Conservation (phyloP, 805 yeast genomes). For the Candida rishiriensis region DNA sequence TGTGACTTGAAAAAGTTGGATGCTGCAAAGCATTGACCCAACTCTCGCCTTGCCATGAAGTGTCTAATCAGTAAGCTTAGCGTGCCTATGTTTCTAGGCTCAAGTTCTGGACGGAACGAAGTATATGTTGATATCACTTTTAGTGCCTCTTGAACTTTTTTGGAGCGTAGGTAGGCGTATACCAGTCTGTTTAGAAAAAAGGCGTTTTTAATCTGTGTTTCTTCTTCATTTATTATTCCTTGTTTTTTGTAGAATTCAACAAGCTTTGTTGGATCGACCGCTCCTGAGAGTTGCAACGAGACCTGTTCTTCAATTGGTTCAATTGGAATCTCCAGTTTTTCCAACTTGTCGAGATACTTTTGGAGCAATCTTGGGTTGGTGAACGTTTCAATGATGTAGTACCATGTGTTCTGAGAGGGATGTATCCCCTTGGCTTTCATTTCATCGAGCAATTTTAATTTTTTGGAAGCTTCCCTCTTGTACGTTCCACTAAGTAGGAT, state of each 20-base stretch:
- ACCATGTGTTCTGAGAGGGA: constrained; percentile 28
- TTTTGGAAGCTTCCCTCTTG: constrained; percentile 11
- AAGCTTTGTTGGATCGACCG: constrained; percentile 12
- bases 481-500: constrained; percentile 15
- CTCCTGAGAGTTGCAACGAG: constrained; percentile 10
- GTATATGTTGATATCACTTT: constrained; percentile 3
- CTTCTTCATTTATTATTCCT: constrained; percentile 4
- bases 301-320: constrained; percentile 23
- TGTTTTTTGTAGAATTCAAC: constrained; percentile 10
- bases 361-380: constrained; percentile 13
- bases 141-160: constrained; percentile 18
- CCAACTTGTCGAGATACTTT: constrained; percentile 20
- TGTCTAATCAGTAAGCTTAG: constrained; percentile 17
- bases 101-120: neutral
- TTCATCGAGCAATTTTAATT: constrained; percentile 15
- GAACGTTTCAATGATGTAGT: constrained; percentile 20
- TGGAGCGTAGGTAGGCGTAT: constrained; percentile 13
- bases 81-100: constrained; percentile 14
- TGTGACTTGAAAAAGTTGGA: constrained; percentile 6
- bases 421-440: constrained; percentile 7
- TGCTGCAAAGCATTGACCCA: constrained; percentile 23
- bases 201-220: constrained; percentile 5
- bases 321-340: constrained; percentile 14
- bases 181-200: constrained; percentile 20
- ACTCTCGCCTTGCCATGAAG: constrained; percentile 17